phyloP scores from a whole-genome alignment of 306 rosid species.

The Rubus idaeus region DNA sequence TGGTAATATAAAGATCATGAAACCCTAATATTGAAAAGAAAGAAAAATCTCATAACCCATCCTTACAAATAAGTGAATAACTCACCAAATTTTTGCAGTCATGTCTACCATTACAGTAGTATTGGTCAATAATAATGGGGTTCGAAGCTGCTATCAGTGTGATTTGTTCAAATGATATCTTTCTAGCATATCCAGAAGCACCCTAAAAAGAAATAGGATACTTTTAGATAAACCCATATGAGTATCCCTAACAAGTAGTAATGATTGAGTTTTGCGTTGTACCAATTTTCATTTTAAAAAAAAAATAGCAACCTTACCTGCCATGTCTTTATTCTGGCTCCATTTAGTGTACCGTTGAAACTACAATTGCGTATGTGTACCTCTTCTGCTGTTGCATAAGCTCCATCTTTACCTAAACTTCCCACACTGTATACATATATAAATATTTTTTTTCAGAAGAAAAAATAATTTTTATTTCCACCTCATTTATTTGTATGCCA shows the following conservation, averaged over 20 bases:
- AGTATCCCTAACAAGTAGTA: too few species aligned
- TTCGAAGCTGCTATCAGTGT: not conserved
- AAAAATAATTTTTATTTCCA: too few species aligned
- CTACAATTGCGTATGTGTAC: slow-evolving; percentile 50
- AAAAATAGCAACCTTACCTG: slow-evolving; percentile 33
- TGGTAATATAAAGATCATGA: too few species aligned
- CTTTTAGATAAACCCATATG: not conserved
- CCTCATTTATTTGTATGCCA: too few species aligned
- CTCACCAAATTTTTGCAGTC: not conserved
- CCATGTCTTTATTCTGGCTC: slow-evolving; percentile 69
- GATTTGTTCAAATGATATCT: slow-evolving; percentile 15
- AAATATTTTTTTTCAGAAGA: too few species aligned
- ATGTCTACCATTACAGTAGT: not conserved
- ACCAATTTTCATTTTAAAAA: not conserved
- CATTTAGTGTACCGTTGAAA: slow-evolving; percentile 45
- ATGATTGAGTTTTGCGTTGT: too few species aligned
- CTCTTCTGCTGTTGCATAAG: slow-evolving; percentile 41
- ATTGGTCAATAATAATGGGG: slow-evolving; percentile 27
- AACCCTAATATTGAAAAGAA: too few species aligned
- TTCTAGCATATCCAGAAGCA: slow-evolving; percentile 26
- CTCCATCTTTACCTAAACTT: slow-evolving; percentile 56
- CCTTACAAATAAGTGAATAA: not conserved
- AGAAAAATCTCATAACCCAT: not conserved
- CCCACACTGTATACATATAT: slow-evolving; percentile 55
- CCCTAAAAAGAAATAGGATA: slow-evolving; percentile 1